Evolutionary conservation across 495 filamentous ascomycete species (phyloP).

Genomic region (Talaromyces liani): DNA sequence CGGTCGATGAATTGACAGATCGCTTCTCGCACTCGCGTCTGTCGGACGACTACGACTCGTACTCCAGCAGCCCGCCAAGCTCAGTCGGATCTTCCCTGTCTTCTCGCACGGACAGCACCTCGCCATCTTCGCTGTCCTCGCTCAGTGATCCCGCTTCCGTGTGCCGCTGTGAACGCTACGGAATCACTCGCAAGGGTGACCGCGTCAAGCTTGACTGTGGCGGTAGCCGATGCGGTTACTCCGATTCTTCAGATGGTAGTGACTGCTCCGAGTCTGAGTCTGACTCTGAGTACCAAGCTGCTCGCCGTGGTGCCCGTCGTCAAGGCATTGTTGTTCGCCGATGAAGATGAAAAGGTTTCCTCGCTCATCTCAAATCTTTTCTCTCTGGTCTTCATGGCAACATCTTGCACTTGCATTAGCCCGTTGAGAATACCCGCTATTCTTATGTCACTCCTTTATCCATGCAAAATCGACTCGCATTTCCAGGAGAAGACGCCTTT

Average conservation of each 20-base stretch:
- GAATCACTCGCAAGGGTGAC: slow-evolving; percentile 86
- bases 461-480: not conserved
- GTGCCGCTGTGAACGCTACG: slow-evolving; percentile 91
- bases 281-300: slow-evolving; percentile 48
- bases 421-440: not conserved
- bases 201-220: slow-evolving; percentile 93
- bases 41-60: slow-evolving; percentile 54
- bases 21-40: slow-evolving; percentile 67
- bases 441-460: not conserved
- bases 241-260: slow-evolving; percentile 43
- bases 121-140: slow-evolving; percentile 63
- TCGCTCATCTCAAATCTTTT: too few relatives aligned
- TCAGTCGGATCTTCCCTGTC: slow-evolving; percentile 68
- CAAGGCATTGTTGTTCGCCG: slow-evolving; percentile 71
- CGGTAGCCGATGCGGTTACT: slow-evolving; percentile 75
- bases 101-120: slow-evolving; percentile 67
- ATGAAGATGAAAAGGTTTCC: slow-evolving; percentile 18
- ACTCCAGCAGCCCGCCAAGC: slow-evolving; percentile 59
- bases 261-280: slow-evolving; percentile 53
- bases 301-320: slow-evolving; percentile 49
- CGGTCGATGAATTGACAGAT: slow-evolving; percentile 63
- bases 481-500: not conserved
- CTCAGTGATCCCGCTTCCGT: slow-evolving; percentile 60
- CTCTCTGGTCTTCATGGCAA: not conserved
- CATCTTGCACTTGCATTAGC: not conserved